Evolutionary conservation across 2,329 filamentous ascomycete genomes (phyloP), one percentile per base, ranked within the genome.

Genomic region (Karstenula rhodostoma): DNA sequence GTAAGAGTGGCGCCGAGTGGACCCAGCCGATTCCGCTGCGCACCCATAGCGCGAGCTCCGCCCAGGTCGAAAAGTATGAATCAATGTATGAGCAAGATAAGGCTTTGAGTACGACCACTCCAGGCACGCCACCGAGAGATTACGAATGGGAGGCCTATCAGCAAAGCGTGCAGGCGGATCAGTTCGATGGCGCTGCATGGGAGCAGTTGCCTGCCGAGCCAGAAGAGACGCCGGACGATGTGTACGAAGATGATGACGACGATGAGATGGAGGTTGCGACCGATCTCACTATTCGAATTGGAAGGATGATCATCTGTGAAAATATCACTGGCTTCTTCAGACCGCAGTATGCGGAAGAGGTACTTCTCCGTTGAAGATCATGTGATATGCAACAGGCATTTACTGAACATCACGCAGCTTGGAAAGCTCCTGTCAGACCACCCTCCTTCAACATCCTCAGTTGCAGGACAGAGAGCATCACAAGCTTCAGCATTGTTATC

Each of bases 91-190:
- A 65, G 8, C 69, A 73, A 50, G 69, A 66, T n/a, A 69, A 66
- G 12, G 74, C 68, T 56, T 69, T 69, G 15, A 70, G 68, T 58
- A 77, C 74, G 12, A 76, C 73, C 22, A 77, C 74, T 23, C 74
- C 74, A 5, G 74, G 75, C 43, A 78, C 75, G 2, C 75, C 75
- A 4, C 75, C 75, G 25, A 69, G 75, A 64, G 75, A 78, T 48
- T 78, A 77, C 53, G 75, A 78, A 37, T 78, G 75, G 75, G 75
- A 78, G 56, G 73, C 75, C 22, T 78, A 78, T 51, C 75, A 78
- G 63, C 75, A 78, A 57, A 67, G 76, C 65, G 75, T 78, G 40
- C 74, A 77, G 56, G 69, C 73, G 23, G 74, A 78, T 46, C 27
- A 46, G n/a, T 55, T n/a, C 57, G 70, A 68, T 22, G 74, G 76